Conservation (phyloP, 768 basidiomycete species). For the Calocybe gangraenosa region DNA sequence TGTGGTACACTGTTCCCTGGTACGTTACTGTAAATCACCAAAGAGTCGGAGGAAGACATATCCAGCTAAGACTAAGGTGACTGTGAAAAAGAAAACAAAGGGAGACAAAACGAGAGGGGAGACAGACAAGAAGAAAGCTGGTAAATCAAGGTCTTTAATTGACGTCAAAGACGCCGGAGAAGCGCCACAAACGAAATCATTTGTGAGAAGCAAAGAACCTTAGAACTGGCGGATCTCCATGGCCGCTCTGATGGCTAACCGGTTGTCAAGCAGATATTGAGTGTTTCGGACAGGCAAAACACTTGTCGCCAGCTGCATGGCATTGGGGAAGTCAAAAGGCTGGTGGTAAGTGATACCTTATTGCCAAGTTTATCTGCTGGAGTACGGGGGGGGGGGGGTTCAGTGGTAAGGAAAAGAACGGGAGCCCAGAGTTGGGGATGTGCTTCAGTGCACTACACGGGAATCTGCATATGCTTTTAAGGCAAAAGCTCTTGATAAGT, state of each 20-base stretch:
- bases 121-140: conserved; percentile 25
- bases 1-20: conserved; percentile 16
- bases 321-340: too few species aligned
- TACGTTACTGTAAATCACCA: conserved; percentile 12
- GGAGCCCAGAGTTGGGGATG: too few species aligned
- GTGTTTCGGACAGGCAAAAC: conserved; percentile 19
- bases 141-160: conserved; percentile 41
- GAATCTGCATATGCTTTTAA: conserved; percentile 11
- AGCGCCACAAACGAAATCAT: conserved; percentile 24
- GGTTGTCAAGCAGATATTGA: conserved; percentile 34
- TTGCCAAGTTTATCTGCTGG: too few species aligned
- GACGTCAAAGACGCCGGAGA: conserved; percentile 37
- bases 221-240: conserved; percentile 40
- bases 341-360: too few species aligned
- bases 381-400: too few species aligned
- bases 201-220: conserved; percentile 27
- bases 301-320: conserved; percentile 6
- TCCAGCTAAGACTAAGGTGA: conserved; percentile 25
- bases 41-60: conserved; percentile 23
- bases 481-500: conserved; percentile 16
- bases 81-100: conserved; percentile 29
- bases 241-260: conserved; percentile 30
- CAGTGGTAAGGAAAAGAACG: too few species aligned
- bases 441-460: background rate
- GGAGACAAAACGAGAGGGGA: conserved; percentile 20